These are phyloP conservation scores for Fraxinus albicans DNA, from an alignment of 305 asterid genomes.

Conservation along the genomic window DNA sequence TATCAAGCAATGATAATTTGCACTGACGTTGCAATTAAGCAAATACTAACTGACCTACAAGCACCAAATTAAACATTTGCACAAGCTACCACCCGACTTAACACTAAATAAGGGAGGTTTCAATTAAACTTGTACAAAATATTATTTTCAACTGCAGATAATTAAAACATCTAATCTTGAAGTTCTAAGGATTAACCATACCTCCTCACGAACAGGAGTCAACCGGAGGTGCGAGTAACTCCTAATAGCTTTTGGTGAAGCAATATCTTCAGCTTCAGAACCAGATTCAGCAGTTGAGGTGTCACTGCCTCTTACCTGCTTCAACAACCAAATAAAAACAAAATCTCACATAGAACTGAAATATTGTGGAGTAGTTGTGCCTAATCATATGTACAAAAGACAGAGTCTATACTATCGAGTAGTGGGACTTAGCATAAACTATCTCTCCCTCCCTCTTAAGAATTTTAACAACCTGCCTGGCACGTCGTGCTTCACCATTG, in stretches of 20 bases:
- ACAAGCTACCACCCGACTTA: conserved; percentile 12
- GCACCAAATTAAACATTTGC: neutral
- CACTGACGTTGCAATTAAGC: neutral
- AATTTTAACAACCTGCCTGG: conserved; percentile 93
- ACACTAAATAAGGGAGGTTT: neutral
- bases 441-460: conserved; percentile 92
- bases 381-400: conserved; percentile 4
- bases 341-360: conserved; percentile 14
- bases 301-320: conserved; percentile 86
- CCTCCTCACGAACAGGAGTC: conserved; percentile 99
- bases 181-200: conserved; percentile 28
- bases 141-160: neutral
- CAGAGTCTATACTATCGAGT: conserved; percentile 51
- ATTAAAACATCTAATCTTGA: conserved; percentile 5
- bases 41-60: neutral
- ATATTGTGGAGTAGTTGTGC: neutral
- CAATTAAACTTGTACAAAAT: neutral
- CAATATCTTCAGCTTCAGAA: conserved; percentile 97
- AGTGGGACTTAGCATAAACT: conserved; percentile 84
- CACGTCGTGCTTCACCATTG: conserved; percentile 78
- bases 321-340: conserved; percentile 21
- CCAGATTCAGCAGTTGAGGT: conserved; percentile 99
- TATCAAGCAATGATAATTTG: neutral
- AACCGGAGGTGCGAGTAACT: conserved; percentile 84
- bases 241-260: conserved; percentile 84